Conservation (phyloP, 495 filamentous ascomycete genomes). For the Penicillium crystallinum region DNA sequence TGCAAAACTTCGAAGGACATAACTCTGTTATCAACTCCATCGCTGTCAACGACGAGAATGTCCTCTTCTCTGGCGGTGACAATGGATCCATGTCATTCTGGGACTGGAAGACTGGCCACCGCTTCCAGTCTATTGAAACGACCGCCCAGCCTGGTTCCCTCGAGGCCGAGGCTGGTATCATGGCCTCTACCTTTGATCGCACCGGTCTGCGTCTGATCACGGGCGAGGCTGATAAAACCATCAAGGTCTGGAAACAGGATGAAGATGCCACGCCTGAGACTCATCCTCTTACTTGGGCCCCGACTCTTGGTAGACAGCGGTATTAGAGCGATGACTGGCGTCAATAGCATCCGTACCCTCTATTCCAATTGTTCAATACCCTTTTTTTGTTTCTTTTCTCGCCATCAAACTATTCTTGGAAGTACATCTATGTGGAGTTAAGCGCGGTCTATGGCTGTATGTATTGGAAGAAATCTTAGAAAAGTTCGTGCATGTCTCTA, state of each 20-base stretch:
- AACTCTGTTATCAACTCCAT: constrained; percentile 95
- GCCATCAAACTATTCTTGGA: constrained; percentile 9
- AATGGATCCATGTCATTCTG: constrained; percentile 97
- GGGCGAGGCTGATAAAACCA: constrained; percentile 93
- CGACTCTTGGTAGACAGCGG: constrained; percentile 68
- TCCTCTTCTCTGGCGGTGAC: constrained; percentile 91
- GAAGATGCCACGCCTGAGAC: constrained; percentile 84
- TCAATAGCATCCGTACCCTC: not conserved
- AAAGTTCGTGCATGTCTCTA: not conserved
- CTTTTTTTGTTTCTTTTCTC: constrained; percentile 15
- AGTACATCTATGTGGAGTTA: constrained; percentile 29
- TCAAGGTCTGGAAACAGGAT: constrained; percentile 96
- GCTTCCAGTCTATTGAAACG: constrained; percentile 82
- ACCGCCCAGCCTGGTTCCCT: constrained; percentile 91
- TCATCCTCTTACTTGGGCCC: constrained; percentile 92
- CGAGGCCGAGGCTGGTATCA: constrained; percentile 90
- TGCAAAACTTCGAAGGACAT: constrained; percentile 98
- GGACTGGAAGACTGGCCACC: constrained; percentile 97
- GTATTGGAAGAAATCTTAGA: not conserved
- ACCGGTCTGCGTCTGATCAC: constrained; percentile 87
- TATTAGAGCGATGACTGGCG: constrained; percentile 37
- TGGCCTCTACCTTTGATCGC: constrained; percentile 84
- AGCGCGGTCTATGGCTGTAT: constrained; percentile 16
- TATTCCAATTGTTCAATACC: constrained; percentile 20
- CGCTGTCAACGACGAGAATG: constrained; percentile 89